These are phyloP conservation scores for Boletus subparvulus DNA, from an alignment of 768 basidiomycete genomes.

Conservation along the genomic window DNA sequence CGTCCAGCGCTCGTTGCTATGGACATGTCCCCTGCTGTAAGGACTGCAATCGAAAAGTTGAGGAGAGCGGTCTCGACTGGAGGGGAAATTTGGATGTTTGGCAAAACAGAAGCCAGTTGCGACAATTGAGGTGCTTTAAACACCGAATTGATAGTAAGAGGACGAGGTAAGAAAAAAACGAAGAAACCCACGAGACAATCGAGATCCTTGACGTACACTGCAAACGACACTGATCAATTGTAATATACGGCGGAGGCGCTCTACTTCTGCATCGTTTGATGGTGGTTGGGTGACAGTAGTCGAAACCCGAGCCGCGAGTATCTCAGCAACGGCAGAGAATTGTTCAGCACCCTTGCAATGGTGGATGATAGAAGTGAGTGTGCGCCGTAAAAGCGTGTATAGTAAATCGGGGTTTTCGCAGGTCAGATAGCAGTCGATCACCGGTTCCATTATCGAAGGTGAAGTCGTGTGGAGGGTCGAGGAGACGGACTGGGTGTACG, in stretches of 20 bases:
- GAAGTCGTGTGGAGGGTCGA: constrained; percentile 80
- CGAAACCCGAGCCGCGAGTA: constrained; percentile 45
- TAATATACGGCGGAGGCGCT: constrained; percentile 50
- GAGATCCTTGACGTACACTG: constrained; percentile 69
- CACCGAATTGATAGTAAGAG: background rate
- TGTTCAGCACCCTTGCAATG: constrained; percentile 72
- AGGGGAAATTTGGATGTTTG: constrained; percentile 27
- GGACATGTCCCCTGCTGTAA: constrained; percentile 44
- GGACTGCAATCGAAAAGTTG: constrained; percentile 33
- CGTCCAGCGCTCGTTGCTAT: constrained; percentile 42
- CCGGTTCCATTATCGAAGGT: constrained; percentile 54
- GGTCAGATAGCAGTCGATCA: constrained; percentile 57
- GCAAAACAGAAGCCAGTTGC: constrained; percentile 34
- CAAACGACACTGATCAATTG: constrained; percentile 57
- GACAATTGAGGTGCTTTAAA: constrained; percentile 38
- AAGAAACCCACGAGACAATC: constrained; percentile 53
- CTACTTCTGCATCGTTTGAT: constrained; percentile 22
- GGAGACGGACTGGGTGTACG: constrained; percentile 61
- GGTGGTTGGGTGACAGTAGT: constrained; percentile 3
- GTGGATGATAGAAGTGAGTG: constrained; percentile 79
- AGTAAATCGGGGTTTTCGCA: constrained; percentile 41
- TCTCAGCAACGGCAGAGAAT: constrained; percentile 56
- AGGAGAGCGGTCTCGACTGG: constrained; percentile 33
- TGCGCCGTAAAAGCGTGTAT: constrained; percentile 61
- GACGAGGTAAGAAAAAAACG: background rate